A percentile compares a stretch with the other conserved stretches of the same genome.
phyloP scores from a whole-genome alignment of 2,329 filamentous ascomycete genomes.

The Scedosporium dehoogii region DNA sequence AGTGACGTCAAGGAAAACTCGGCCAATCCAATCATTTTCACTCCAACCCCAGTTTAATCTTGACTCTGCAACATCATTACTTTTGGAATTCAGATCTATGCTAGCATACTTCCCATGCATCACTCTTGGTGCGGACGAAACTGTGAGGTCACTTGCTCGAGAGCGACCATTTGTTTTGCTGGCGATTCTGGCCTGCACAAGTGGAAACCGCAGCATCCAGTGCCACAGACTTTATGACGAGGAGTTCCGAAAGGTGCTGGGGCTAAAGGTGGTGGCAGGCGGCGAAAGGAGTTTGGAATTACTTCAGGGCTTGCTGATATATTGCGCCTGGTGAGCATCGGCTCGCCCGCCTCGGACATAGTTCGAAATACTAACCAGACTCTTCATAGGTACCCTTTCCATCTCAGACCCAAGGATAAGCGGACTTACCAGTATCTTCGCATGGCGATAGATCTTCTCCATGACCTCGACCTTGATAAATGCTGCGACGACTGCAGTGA shows the following conservation, averaged over 20 bases:
- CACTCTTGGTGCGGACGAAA: slow-evolving; percentile 26
- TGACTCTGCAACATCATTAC: slow-evolving; percentile 36
- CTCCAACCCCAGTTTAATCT: slow-evolving; percentile 45
- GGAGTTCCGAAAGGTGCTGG: slow-evolving; percentile 47
- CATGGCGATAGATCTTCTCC: slow-evolving; percentile 40
- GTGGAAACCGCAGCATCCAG: slow-evolving; percentile 36
- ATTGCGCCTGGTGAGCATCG: slow-evolving; percentile 41
- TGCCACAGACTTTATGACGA: slow-evolving; percentile 45
- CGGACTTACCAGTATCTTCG: slow-evolving; percentile 39
- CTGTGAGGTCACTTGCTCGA: slow-evolving; percentile 32
- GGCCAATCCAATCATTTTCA: slow-evolving; percentile 27
- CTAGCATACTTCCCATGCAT: slow-evolving; percentile 33
- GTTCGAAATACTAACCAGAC: not conserved
- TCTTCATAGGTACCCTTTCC: slow-evolving; percentile 41
- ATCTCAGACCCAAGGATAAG: slow-evolving; percentile 40
- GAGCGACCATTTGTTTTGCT: slow-evolving; percentile 43
- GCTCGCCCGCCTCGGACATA: not conserved
- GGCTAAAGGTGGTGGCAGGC: slow-evolving; percentile 43
- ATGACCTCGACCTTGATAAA: slow-evolving; percentile 38
- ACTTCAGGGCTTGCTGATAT: slow-evolving; percentile 46
- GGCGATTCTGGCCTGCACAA: slow-evolving; percentile 34
- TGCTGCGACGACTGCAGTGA: slow-evolving; percentile 15
- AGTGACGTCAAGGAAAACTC: slow-evolving; percentile 17
- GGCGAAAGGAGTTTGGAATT: slow-evolving; percentile 48
- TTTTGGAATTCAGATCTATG: slow-evolving; percentile 34